Conservation (phyloP, 805 yeast genomes). For the Candida insectalens region DNA sequence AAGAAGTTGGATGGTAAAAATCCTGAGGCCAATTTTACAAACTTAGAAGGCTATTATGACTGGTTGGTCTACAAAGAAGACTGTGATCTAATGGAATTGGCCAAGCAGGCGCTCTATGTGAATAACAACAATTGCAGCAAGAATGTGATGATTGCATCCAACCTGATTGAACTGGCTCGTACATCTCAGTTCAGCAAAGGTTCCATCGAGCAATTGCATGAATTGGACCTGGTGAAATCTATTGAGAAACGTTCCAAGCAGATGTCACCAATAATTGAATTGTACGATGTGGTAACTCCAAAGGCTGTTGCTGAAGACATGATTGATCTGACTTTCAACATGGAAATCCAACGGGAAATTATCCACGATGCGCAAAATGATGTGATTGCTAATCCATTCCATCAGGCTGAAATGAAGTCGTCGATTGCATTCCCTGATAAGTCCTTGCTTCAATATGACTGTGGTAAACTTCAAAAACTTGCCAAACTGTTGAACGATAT, state of each 20-base stretch:
- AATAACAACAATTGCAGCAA: conserved; percentile 58
- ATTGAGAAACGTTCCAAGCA: conserved; percentile 27
- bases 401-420: conserved; percentile 72
- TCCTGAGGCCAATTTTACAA: conserved; percentile 22
- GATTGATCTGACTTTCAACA: conserved; percentile 41
- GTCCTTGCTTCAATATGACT: conserved; percentile 82
- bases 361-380: conserved; percentile 19
- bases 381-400: conserved; percentile 44
- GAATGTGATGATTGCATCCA: conserved; percentile 59
- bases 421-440: conserved; percentile 97
- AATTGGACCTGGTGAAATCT: conserved; percentile 30
- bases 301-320: conserved; percentile 69
- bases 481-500: conserved; percentile 68
- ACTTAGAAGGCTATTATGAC: conserved; percentile 51
- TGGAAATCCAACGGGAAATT: conserved; percentile 21
- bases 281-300: conserved; percentile 84
- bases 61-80: conserved; percentile 44
- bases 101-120: conserved; percentile 49
- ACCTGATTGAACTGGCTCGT: conserved; percentile 36
- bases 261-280: conserved; percentile 48
- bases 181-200: conserved; percentile 20
- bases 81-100: conserved; percentile 37
- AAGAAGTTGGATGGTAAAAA: conserved; percentile 22
- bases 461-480: conserved; percentile 89
- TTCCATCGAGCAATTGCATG: conserved; percentile 17